Conservation (phyloP, 805 yeast genomes). For the Trichomonascus vanleenenianus region DNA sequence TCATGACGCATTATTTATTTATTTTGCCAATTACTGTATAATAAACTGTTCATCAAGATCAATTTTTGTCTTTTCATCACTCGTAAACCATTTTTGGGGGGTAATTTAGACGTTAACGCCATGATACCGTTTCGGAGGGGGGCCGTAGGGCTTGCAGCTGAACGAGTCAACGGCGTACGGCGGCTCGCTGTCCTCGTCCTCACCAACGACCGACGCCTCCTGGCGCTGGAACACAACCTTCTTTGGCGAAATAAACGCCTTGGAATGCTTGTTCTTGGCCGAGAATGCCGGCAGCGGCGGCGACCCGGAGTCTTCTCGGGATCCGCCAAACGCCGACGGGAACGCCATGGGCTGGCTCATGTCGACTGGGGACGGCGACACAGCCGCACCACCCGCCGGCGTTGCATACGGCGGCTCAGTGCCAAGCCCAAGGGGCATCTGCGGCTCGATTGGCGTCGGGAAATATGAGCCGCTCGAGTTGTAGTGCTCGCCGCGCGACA, state of each 20-base stretch:
- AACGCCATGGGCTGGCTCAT: background rate
- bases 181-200: background rate
- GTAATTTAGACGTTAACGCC: constrained; percentile 15
- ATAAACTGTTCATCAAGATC: too few species aligned
- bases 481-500: too few species aligned
- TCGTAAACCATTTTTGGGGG: too few species aligned
- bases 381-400: background rate
- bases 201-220: background rate
- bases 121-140: constrained; percentile 13
- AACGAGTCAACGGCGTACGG: constrained; percentile 9
- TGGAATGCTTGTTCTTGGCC: background rate
- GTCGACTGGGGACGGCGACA: background rate
- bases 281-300: background rate
- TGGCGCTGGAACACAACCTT: constrained; percentile 3
- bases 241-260: background rate
- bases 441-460: too few species aligned
- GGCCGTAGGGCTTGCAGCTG: constrained; percentile 15
- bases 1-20: too few species aligned
- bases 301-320: too few species aligned
- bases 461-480: too few species aligned
- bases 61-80: too few species aligned
- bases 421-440: too few species aligned
- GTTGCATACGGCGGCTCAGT: background rate
- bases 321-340: too few species aligned
- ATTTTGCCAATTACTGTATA: too few species aligned